These are phyloP conservation scores for Dryadomyces quercivorus DNA, from an alignment of 2,329 filamentous ascomycete genomes.

Conservation along the genomic window DNA sequence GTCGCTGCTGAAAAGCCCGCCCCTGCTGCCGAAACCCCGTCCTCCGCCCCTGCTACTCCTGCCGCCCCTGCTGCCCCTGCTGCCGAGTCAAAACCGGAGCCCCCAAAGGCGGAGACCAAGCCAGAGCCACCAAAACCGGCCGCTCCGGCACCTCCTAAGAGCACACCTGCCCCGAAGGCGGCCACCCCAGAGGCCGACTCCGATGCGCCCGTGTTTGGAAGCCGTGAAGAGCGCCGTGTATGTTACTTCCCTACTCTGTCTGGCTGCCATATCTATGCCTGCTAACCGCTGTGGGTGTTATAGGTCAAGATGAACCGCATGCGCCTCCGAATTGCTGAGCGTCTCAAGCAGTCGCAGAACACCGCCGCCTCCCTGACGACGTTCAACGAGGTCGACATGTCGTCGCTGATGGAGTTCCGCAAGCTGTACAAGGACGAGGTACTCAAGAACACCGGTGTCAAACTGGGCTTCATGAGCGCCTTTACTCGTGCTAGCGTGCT, in stretches of 20 bases:
- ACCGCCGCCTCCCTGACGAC: constrained; percentile 94
- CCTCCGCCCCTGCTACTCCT: constrained; percentile 23
- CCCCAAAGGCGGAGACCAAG: constrained; percentile 25
- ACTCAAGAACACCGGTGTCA: constrained; percentile 90
- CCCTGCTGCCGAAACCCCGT: neutral
- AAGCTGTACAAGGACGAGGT: constrained; percentile 96
- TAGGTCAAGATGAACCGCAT: constrained; percentile 99
- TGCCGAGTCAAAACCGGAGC: constrained; percentile 23
- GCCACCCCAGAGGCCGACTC: constrained; percentile 23
- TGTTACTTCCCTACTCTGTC: constrained; percentile 19
- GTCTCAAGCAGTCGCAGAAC: constrained; percentile 98
- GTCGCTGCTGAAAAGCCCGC: constrained; percentile 31
- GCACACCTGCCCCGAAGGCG: constrained; percentile 18
- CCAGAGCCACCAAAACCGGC: constrained; percentile 12
- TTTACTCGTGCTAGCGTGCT: constrained; percentile 84
- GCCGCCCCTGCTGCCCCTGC: constrained; percentile 32
- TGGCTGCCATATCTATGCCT: too few species aligned
- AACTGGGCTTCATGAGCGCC: constrained; percentile 99
- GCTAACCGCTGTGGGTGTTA: too few species aligned
- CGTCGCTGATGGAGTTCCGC: constrained; percentile 89
- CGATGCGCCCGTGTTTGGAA: constrained; percentile 43
- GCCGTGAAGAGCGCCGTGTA: constrained; percentile 79
- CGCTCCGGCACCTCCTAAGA: constrained; percentile 7
- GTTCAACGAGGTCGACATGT: constrained; percentile 99
- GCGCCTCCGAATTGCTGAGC: constrained; percentile 93